Evolutionary conservation across 768 basidiomycete species (phyloP).

Genomic region (Kwoniella pini): DNA sequence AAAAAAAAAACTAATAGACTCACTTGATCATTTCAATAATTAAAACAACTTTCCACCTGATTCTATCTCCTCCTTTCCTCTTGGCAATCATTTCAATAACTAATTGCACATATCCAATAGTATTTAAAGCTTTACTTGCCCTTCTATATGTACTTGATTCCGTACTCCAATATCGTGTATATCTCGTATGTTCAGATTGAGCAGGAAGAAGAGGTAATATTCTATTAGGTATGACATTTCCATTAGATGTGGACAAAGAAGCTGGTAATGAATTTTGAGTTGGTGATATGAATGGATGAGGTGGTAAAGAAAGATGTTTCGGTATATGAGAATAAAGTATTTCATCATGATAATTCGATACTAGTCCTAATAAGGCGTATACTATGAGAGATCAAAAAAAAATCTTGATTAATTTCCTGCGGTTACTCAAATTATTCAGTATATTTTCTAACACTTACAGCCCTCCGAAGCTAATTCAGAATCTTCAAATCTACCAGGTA

Average conservation of each 20-base stretch:
- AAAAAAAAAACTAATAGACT: too few species aligned
- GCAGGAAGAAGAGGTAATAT: conserved; percentile 33
- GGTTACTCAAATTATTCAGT: too few species aligned
- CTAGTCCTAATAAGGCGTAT: conserved; percentile 78
- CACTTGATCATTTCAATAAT: conserved; percentile 83
- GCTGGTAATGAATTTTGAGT: conserved; percentile 56
- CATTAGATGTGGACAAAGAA: not conserved
- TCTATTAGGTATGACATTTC: not conserved
- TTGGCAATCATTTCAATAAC: conserved; percentile 84
- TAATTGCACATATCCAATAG: conserved; percentile 78
- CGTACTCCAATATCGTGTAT: conserved; percentile 82
- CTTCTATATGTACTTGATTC: conserved; percentile 72
- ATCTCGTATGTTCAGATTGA: conserved; percentile 70
- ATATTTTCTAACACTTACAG: conserved; percentile 71
- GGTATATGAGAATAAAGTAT: conserved; percentile 77
- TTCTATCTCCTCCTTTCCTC: conserved; percentile 66
- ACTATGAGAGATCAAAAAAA: too few species aligned
- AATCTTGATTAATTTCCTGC: too few species aligned
- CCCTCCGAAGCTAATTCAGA: conserved; percentile 93
- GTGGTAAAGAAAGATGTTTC: conserved; percentile 57
- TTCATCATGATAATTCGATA: conserved; percentile 93
- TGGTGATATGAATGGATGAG: conserved; percentile 58
- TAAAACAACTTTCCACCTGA: conserved; percentile 74
- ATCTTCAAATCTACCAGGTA: conserved; percentile 96
- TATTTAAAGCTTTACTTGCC: conserved; percentile 71